Evolutionary conservation across 2,329 filamentous ascomycete genomes (phyloP).

Genomic region (Boeremia exigua): DNA sequence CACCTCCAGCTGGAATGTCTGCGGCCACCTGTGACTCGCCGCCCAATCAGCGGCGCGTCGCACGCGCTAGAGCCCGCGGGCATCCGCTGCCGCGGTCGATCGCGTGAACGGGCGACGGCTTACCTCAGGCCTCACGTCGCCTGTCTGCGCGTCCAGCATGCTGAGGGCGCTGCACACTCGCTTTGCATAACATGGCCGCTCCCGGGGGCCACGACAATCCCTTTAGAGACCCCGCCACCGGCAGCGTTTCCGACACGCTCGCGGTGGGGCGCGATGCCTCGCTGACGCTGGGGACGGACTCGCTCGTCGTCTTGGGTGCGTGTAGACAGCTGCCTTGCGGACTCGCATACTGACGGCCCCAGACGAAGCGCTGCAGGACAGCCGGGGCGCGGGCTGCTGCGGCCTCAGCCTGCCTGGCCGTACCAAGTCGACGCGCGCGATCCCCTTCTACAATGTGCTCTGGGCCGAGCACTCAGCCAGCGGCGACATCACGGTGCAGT

Average conservation of each 20-base stretch:
- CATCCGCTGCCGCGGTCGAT: slow-evolving; percentile 7
- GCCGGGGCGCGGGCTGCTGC: slow-evolving; percentile 61
- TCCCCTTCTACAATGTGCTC: slow-evolving; percentile 83
- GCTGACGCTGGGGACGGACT: slow-evolving; percentile 66
- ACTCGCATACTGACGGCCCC: slow-evolving; percentile 13
- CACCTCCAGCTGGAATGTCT: background rate
- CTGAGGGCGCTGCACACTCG: slow-evolving; percentile 6
- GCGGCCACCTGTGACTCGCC: background rate
- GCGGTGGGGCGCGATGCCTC: slow-evolving; percentile 64
- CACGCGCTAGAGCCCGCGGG: slow-evolving; percentile 1
- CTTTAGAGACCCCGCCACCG: slow-evolving; percentile 34
- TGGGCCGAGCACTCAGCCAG: slow-evolving; percentile 72
- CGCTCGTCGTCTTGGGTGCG: slow-evolving; percentile 65
- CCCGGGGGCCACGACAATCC: slow-evolving; percentile 31
- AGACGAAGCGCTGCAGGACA: slow-evolving; percentile 62
- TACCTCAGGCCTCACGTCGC: background rate
- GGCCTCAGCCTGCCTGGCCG: slow-evolving; percentile 57
- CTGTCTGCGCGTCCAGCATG: slow-evolving; percentile 12
- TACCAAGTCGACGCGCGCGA: slow-evolving; percentile 60
- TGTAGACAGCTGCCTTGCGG: background rate
- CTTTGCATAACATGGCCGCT: slow-evolving; percentile 32
- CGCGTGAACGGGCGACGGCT: background rate
- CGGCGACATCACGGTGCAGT: slow-evolving; percentile 71
- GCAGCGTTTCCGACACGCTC: slow-evolving; percentile 50
- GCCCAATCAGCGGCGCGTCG: background rate